Conservation (phyloP, 164 flowering plant species). For the Piper betle region DNA sequence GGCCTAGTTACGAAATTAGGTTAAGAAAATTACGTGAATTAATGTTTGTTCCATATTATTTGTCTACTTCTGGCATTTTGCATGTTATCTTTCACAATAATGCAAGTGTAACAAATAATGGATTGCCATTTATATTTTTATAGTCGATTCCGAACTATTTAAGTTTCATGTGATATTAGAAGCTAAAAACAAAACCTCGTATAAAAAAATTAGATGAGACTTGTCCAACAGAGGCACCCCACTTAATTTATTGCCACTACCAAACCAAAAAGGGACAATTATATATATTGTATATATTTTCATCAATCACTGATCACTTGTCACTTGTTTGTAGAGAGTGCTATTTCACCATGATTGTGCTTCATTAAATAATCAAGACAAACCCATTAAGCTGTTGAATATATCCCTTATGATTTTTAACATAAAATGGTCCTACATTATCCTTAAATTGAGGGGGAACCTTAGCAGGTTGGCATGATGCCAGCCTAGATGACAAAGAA, state of each 20-base stretch:
- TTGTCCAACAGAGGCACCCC: too few species aligned
- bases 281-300: neutral
- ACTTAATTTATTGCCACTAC: neutral
- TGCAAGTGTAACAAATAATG: too few species aligned
- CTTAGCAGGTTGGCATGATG: neutral
- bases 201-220: too few species aligned
- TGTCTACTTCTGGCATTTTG: too few species aligned
- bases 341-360: neutral
- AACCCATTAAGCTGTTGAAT: neutral
- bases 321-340: neutral
- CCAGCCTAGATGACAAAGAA: constrained; percentile 1
- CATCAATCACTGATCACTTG: neutral
- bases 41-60: too few species aligned
- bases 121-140: too few species aligned
- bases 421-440: neutral
- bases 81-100: too few species aligned
- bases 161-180: too few species aligned
- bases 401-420: neutral
- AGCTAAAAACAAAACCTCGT: too few species aligned
- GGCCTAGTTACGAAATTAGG: too few species aligned
- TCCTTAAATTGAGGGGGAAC: constrained; percentile 4
- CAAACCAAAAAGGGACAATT: neutral
- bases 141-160: too few species aligned
- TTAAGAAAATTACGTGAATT: too few species aligned
- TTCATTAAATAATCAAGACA: neutral